Evolutionary conservation across 2,329 filamentous ascomycete species (phyloP), one percentile per base, ranked within the genome.

Genomic region (Corinectria fuckeliana): DNA sequence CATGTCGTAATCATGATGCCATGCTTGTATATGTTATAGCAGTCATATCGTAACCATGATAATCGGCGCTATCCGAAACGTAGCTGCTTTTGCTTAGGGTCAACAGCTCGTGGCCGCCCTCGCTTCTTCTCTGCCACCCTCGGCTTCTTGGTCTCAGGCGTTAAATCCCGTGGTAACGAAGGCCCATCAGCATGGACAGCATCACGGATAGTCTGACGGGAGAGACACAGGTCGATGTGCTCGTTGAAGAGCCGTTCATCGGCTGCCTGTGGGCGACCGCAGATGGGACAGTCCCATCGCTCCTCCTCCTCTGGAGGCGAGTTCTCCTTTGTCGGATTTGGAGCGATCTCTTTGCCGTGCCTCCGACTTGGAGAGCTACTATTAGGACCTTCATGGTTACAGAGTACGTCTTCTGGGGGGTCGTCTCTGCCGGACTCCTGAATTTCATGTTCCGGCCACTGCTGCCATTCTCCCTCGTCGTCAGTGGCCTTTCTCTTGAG

Each of bases 191-290:
- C 82, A 57, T 91, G 88, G 1, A 95, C 88, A 0, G 87, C 90
- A 69, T 97, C 92, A 44, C 89, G 89, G 68, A 99, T 98, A 0
- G 92, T 91, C 70, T 91, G 87, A 55, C 89, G 84, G 1, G 93
- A 97, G 1, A 99, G 83, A 74, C 95, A 99, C 8, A 91, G 85
- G 73, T 99, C 95, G 50, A 99, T 93, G 71, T 99, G 95, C 56
- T 90, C 86, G 67, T 99, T 99, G 77, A 98, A 96, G 0, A 78
- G 79, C 44, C 82, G 83, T 72, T 97, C 92, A 49, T 94, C 84
- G 0, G 92, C 85, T 0, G 80, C 71, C 70, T 97, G 93, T 0
- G 91, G 88, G 14, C 89, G 81, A n/a, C 80, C 78, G 74, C 95
- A 99, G 42, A 98, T 91, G 0, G 95, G 95, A 74, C 95, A 99